Percentiles rank a stretch among this genome's conserved stretches.
These are phyloP conservation scores for Nakaseomyces glabratus DNA, from an alignment of 1,139 yeast species.

Conservation along the genomic window DNA sequence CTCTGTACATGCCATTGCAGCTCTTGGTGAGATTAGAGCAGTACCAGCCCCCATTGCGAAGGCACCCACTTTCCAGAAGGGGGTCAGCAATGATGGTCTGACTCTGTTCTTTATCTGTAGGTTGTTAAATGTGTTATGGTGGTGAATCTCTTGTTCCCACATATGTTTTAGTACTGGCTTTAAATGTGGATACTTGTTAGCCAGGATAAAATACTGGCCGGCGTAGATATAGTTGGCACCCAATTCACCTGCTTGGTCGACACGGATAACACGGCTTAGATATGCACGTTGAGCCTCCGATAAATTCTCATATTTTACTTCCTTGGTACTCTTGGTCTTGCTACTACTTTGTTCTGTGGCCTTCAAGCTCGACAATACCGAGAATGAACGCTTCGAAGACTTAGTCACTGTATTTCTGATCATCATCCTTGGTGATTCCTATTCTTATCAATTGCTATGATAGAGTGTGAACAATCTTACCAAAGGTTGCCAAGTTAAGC, in stretches of 20 bases:
- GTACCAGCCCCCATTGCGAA: conserved; percentile 79
- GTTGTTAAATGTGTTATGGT: conserved; percentile 73
- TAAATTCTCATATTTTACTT: conserved; percentile 28
- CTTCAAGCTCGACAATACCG: conserved; percentile 13
- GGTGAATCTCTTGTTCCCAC: conserved; percentile 98
- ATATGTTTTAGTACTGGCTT: conserved; percentile 74
- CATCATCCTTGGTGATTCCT: too few relatives aligned
- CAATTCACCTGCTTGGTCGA: conserved; percentile 97
- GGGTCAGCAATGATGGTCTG: conserved; percentile 84
- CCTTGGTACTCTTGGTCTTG: conserved; percentile 7
- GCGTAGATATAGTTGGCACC: conserved; percentile 92
- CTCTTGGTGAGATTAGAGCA: conserved; percentile 81
- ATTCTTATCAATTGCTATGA: too few relatives aligned
- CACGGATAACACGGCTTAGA: conserved; percentile 70
- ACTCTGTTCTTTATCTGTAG: conserved; percentile 72
- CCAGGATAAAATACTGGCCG: conserved; percentile 78
- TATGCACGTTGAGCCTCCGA: conserved; percentile 59
- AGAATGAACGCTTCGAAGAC: conserved; percentile 9
- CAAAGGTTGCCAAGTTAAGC: too few relatives aligned
- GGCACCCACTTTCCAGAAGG: conserved; percentile 90
- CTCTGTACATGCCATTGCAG: conserved; percentile 99
- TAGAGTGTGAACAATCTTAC: too few relatives aligned
- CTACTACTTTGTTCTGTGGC: conserved; percentile 7
- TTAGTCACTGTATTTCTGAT: neutral
- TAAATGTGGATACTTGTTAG: conserved; percentile 59